These are phyloP conservation scores for Globisporangium iwayamae DNA, from an alignment of 352 stramenopile genomes.

Conservation along the genomic window DNA sequence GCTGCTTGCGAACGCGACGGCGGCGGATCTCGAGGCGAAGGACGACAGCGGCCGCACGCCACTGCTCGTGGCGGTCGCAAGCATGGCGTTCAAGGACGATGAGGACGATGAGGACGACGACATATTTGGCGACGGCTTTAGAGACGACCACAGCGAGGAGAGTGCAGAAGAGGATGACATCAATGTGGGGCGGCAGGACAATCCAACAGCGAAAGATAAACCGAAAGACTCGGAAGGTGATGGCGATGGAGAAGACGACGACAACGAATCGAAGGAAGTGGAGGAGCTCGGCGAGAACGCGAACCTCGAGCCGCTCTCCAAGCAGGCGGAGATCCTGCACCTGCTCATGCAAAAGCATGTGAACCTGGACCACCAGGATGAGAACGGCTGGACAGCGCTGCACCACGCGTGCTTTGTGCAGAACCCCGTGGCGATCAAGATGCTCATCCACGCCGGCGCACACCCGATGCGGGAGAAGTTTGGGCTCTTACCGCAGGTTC, in stretches of 20 bases:
- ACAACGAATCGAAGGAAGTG: constrained; percentile 33
- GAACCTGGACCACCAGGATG: constrained; percentile 79
- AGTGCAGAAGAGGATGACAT: constrained; percentile 17
- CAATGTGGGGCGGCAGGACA: neutral
- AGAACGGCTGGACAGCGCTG: constrained; percentile 81
- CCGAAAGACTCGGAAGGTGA: constrained; percentile 10
- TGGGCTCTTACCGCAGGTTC: constrained; percentile 67
- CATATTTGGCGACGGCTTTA: constrained; percentile 25
- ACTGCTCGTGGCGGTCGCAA: constrained; percentile 66
- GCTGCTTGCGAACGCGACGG: constrained; percentile 56
- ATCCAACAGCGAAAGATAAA: neutral
- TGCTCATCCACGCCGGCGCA: constrained; percentile 71
- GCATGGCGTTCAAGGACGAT: constrained; percentile 45
- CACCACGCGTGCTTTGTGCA: constrained; percentile 80
- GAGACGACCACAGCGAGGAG: constrained; percentile 29
- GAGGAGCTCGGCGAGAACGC: constrained; percentile 48
- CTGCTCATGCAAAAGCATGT: constrained; percentile 65
- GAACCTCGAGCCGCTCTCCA: constrained; percentile 55
- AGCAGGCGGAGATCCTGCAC: constrained; percentile 73
- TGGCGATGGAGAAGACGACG: constrained; percentile 6
- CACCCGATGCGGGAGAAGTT: constrained; percentile 66
- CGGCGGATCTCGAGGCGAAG: constrained; percentile 64
- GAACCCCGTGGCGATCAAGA: constrained; percentile 64
- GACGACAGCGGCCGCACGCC: constrained; percentile 76
- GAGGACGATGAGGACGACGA: constrained; percentile 37